phyloP scores from a whole-genome alignment of 345 rosid genomes.

The Kandelia obovata region DNA sequence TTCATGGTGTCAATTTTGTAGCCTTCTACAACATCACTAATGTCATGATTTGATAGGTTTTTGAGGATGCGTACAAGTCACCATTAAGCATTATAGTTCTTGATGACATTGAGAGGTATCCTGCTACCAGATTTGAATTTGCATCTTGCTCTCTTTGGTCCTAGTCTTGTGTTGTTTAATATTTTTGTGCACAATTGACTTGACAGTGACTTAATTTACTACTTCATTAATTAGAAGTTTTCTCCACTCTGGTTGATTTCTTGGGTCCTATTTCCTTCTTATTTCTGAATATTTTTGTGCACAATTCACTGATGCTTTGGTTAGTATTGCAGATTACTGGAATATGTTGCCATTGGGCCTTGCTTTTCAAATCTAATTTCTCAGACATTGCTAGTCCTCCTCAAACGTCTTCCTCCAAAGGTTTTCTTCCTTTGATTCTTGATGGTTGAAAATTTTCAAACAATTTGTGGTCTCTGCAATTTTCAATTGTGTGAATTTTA shows the following conservation, averaged over 20 bases:
- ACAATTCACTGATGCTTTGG: background rate
- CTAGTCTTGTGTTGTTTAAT: background rate
- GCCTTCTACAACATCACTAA: background rate
- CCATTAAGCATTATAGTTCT: slow-evolving; percentile 93
- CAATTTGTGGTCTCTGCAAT: background rate
- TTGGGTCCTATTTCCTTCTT: background rate
- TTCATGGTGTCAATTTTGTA: background rate
- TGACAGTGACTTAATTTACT: too few relatives aligned
- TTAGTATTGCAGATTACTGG: slow-evolving; percentile 65
- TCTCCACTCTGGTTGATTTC: too few relatives aligned
- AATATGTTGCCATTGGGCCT: slow-evolving; percentile 93
- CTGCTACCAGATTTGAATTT: background rate
- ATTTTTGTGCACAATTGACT: too few relatives aligned
- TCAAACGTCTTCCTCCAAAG: slow-evolving; percentile 94
- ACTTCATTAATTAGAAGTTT: too few relatives aligned
- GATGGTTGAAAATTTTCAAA: background rate
- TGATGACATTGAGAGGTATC: slow-evolving; percentile 92
- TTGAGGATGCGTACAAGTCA: slow-evolving; percentile 98
- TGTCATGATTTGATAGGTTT: slow-evolving; percentile 47
- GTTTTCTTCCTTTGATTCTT: slow-evolving; percentile 28
- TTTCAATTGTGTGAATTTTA: too few relatives aligned
- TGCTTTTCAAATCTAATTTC: slow-evolving; percentile 88
- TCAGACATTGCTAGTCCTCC: slow-evolving; percentile 86
- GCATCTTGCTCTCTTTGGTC: background rate
- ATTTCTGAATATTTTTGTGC: background rate